These are phyloP conservation scores for Raphanus sativus DNA, from an alignment of 345 rosid species.

Conservation along the genomic window DNA sequence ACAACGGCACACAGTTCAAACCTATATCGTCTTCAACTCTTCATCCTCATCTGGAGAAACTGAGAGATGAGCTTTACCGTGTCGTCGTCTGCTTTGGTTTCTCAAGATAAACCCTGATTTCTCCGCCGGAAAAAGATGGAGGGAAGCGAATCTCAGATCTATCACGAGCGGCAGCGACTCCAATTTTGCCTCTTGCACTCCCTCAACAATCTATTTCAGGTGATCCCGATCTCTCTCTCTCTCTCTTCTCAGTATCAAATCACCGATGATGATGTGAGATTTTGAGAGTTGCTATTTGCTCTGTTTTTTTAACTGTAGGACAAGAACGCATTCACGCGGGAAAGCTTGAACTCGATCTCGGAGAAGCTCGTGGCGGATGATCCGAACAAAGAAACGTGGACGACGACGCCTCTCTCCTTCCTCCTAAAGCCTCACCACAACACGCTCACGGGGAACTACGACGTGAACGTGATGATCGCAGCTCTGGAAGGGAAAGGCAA, in stretches of 20 bases:
- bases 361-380: conserved; percentile 61
- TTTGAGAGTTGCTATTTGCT: background rate
- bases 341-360: conserved; percentile 59
- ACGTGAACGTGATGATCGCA: conserved; percentile 72
- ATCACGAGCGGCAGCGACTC: conserved; percentile 77
- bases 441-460: conserved; percentile 76
- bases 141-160: conserved; percentile 44
- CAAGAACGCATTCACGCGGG: conserved; percentile 63
- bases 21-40: background rate
- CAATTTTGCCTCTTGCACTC: conserved; percentile 86
- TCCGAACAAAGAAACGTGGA: conserved; percentile 58
- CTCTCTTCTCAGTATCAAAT: background rate
- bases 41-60: conserved; percentile 25
- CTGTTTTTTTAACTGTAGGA: conserved; percentile 40
- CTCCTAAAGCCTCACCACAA: conserved; percentile 85
- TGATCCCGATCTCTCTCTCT: conserved; percentile 13
- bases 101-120: conserved; percentile 2
- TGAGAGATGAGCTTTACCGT: background rate
- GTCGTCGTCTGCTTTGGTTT: background rate
- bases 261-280: background rate
- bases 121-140: conserved; percentile 39
- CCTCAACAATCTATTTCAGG: conserved; percentile 96
- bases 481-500: conserved; percentile 69
- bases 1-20: background rate
- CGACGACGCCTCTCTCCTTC: conserved; percentile 55